These are phyloP conservation scores for Psidium guajava DNA, from an alignment of 345 rosid genomes.

Conservation along the genomic window DNA sequence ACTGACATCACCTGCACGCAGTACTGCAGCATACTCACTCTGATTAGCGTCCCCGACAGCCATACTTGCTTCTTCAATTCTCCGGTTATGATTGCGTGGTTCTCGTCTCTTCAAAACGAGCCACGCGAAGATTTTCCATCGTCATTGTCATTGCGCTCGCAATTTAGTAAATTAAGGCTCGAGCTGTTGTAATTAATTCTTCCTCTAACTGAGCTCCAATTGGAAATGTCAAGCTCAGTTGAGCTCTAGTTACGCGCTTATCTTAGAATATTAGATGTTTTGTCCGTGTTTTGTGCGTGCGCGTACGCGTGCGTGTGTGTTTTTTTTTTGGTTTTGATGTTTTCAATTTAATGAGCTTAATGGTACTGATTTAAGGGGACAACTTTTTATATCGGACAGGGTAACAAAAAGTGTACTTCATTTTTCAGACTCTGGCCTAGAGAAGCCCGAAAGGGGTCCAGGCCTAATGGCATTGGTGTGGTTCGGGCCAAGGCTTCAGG, in stretches of 20 bases:
- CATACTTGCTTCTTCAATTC: conserved; percentile 24
- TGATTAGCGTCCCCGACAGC: conserved; percentile 30
- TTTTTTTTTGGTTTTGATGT: not conserved
- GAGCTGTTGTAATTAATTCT: not conserved
- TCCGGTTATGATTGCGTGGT: not conserved
- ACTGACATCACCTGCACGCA: conserved; percentile 26
- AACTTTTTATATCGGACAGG: too few species aligned
- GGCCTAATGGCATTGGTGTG: too few species aligned
- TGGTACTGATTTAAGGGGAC: not conserved
- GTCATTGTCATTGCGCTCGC: fast-evolving
- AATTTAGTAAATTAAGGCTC: not conserved
- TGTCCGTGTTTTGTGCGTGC: too few species aligned
- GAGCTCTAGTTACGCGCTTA: not conserved
- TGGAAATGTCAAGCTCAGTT: not conserved
- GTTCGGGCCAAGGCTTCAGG: too few species aligned
- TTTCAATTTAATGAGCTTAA: not conserved
- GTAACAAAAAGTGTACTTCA: too few species aligned
- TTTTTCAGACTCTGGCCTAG: too few species aligned
- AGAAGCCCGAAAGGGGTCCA: too few species aligned
- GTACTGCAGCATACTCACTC: conserved; percentile 22
- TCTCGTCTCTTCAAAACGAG: not conserved
- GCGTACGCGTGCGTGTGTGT: too few species aligned
- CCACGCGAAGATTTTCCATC: not conserved
- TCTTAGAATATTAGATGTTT: too few species aligned
- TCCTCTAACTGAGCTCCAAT: not conserved